Conservation (phyloP, 2,329 filamentous ascomycete species). For the Ploettnerulaceae sp. region DNA sequence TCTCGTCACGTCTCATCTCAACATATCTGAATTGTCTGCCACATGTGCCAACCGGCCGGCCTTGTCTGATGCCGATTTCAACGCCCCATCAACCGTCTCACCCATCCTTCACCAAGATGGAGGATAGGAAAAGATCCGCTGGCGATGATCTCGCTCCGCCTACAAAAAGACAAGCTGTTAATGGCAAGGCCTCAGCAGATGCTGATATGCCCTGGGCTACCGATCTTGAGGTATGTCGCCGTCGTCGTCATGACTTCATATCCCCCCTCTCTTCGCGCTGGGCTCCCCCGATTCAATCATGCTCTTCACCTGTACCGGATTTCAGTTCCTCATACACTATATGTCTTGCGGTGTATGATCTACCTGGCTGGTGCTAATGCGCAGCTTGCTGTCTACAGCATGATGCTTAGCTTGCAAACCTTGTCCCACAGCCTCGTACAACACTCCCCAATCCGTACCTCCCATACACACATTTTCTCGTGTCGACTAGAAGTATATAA, state of each 20-base stretch:
- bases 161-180: conserved; percentile 86
- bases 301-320: conserved; percentile 20
- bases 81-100: conserved; percentile 66
- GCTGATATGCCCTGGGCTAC: conserved; percentile 66
- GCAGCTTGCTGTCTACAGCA: conserved; percentile 42
- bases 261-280: conserved; percentile 18
- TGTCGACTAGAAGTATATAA: conserved; percentile 18
- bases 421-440: conserved; percentile 25
- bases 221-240: conserved; percentile 65
- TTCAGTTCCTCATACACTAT: conserved; percentile 16
- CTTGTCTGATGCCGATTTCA: conserved; percentile 74
- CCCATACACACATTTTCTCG: conserved; percentile 15
- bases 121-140: conserved; percentile 97
- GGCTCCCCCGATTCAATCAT: conserved; percentile 12
- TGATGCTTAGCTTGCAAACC: conserved; percentile 36
- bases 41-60: conserved; percentile 35
- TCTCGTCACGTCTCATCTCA: conserved; percentile 14
- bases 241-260: conserved; percentile 24
- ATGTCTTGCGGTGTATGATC: conserved; percentile 24
- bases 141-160: conserved; percentile 83
- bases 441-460: conserved; percentile 19
- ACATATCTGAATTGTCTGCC: conserved; percentile 30
- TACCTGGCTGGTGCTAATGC: conserved; percentile 40
- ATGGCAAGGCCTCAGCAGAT: conserved; percentile 67
- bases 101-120: conserved; percentile 90